Conservation (phyloP, 371 early-diverging fungal genomes). For the Zychaea mexicana region DNA sequence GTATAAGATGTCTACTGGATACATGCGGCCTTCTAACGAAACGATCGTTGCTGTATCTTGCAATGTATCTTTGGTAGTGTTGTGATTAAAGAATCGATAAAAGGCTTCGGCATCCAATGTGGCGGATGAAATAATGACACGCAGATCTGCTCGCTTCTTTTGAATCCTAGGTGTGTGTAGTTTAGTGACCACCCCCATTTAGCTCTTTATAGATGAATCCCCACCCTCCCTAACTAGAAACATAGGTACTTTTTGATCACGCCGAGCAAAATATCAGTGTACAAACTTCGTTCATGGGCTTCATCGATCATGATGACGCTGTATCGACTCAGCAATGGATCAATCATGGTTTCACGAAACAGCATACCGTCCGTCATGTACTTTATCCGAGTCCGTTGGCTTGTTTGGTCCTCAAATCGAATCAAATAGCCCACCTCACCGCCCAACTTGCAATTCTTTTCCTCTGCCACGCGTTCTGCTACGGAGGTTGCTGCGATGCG, state of each 20-base stretch:
- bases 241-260: constrained; percentile 68
- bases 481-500: constrained; percentile 97
- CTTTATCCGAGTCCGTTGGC: constrained; percentile 72
- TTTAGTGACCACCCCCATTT: no score
- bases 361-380: constrained; percentile 94
- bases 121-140: constrained; percentile 81
- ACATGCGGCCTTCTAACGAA: constrained; percentile 74
- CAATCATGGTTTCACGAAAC: constrained; percentile 76
- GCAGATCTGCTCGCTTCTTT: constrained; percentile 62
- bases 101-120: constrained; percentile 75
- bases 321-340: constrained; percentile 77
- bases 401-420: constrained; percentile 76
- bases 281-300: constrained; percentile 89
- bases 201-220: no score
- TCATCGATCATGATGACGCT: constrained; percentile 92
- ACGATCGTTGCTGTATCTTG: constrained; percentile 66
- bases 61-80: constrained; percentile 24
- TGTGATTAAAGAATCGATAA: constrained; percentile 61
- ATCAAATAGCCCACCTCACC: constrained; percentile 76
- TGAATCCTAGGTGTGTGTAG: no score
- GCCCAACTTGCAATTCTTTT: constrained; percentile 84
- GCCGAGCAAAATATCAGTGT: constrained; percentile 86
- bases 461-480: constrained; percentile 94
- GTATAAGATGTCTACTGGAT: constrained; percentile 75
- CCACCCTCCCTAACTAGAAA: not conserved